Percentiles rank a stretch among this genome's conserved stretches.
These are phyloP conservation scores for Rhododendron ferrugineum DNA, from an alignment of 148 eudicot species.

Conservation along the genomic window DNA sequence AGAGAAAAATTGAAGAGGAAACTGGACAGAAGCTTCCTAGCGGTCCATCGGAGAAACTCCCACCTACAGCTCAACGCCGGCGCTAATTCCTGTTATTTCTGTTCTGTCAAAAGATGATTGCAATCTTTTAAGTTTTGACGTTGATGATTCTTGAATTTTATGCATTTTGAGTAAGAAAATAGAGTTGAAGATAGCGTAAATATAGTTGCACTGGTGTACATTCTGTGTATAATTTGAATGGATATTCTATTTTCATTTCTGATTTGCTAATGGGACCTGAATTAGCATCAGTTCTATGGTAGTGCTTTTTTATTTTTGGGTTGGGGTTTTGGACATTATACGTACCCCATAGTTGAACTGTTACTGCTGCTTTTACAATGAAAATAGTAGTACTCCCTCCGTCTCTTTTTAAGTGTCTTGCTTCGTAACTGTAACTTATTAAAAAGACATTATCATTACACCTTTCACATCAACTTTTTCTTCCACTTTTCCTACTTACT, in stretches of 20 bases:
- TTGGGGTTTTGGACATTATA: no score
- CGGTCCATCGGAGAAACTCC: slow-evolving; percentile 81
- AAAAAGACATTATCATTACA: no score
- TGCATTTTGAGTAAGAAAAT: background rate
- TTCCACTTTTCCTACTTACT: no score
- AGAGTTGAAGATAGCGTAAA: background rate
- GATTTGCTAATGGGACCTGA: background rate
- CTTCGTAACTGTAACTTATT: no score
- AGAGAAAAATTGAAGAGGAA: slow-evolving; percentile 70
- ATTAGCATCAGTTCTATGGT: background rate
- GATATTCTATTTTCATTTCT: background rate
- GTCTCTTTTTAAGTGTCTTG: no score
- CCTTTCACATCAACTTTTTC: no score
- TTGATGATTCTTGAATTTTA: background rate
- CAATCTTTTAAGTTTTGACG: background rate
- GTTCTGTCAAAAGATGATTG: background rate
- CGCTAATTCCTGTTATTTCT: background rate
- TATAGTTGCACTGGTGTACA: background rate
- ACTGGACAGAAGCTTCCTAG: slow-evolving; percentile 71
- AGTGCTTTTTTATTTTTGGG: no score
- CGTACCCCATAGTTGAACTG: no score
- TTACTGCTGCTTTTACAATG: no score
- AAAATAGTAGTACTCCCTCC: no score
- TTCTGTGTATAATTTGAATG: background rate
- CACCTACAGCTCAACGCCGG: slow-evolving; percentile 58